Evolutionary conservation across 2,329 filamentous ascomycete species (phyloP).

Genomic region (Alternaria metachromatica): DNA sequence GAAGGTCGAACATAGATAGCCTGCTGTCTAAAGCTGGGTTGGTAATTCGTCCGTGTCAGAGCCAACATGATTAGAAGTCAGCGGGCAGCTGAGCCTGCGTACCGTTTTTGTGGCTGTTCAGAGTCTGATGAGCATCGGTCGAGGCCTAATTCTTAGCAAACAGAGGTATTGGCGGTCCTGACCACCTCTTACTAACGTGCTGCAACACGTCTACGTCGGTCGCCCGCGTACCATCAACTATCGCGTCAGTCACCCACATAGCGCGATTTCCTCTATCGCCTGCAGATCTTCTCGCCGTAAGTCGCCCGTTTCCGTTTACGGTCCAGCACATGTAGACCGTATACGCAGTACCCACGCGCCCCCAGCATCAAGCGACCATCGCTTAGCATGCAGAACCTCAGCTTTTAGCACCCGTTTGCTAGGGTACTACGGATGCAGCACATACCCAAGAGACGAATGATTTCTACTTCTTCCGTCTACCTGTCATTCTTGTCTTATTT

Average conservation of each 20-base stretch:
- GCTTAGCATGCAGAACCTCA: slow-evolving; percentile 30
- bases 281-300: slow-evolving; percentile 11
- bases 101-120: neutral
- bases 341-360: slow-evolving; percentile 21
- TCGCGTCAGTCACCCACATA: slow-evolving; percentile 1
- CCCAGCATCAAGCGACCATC: slow-evolving; percentile 30
- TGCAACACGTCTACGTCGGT: neutral
- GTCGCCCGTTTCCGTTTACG: slow-evolving; percentile 17
- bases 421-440: slow-evolving; percentile 11
- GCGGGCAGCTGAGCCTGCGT: slow-evolving; percentile 1
- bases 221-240: neutral
- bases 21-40: neutral
- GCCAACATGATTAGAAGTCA: neutral
- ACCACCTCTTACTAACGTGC: slow-evolving; percentile 8
- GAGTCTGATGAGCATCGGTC: slow-evolving; percentile 10
- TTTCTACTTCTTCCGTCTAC: slow-evolving; percentile 6
- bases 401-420: slow-evolving; percentile 16
- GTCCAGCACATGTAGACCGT: slow-evolving; percentile 15
- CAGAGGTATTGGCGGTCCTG: slow-evolving; percentile 1
- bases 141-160: slow-evolving; percentile 14
- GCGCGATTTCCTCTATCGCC: neutral
- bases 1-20: neutral
- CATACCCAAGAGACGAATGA: slow-evolving; percentile 3
- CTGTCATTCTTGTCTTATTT: slow-evolving; percentile 23
- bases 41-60: slow-evolving; percentile 9